Evolutionary conservation across 495 filamentous ascomycete genomes (phyloP), one percentile per base, ranked within the genome.

Genomic region (Aspergillus saccharolyticus): DNA sequence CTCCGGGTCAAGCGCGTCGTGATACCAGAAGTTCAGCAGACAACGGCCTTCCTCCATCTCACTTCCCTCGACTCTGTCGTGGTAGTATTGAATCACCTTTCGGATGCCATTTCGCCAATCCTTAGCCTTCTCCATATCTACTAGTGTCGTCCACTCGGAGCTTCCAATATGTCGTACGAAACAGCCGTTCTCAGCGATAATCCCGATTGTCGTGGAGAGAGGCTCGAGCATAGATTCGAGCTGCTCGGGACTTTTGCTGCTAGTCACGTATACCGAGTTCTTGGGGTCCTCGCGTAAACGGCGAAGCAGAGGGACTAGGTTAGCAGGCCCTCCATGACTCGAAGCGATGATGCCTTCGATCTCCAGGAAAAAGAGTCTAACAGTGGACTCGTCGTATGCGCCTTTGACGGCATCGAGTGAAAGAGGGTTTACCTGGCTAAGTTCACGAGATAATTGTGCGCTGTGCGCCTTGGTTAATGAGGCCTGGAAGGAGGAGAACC

Each of bases 131-230:
- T 80, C 73, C 17, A 80, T 69, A 66, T 95, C 86, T 10, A 84
- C 85, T 63, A 95, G 81, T 56, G 84, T 82, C 28, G 77, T 81
- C 92, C 92, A 97, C 17, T 76, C 72, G 10, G 80, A 78, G 14
- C 71, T 75, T 16, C 83, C 79, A 51, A 81, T 83, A 57, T 87
- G 81, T 61, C 88, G 88, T 42, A 95, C 72, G 70, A 91, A 97
- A 64, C 89, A 96, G 2, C 92, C 92, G 67, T 94, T 96, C 71
- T 97, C 92, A 12, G 92, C 90, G 59, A 96, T 93, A n/a, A 96
- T 75, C 1, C 92, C 92, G 1, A 96, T 75, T 47, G 85, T 83
- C n/a, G 87, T 84, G 4, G 47, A 50, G 12, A 95, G 85, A 44
- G 84, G 77, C 21, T 83, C 82, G 79, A 97, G 96, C 7, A 94